phyloP scores from a whole-genome alignment of 116 monocot species.

The Iris pallida region DNA sequence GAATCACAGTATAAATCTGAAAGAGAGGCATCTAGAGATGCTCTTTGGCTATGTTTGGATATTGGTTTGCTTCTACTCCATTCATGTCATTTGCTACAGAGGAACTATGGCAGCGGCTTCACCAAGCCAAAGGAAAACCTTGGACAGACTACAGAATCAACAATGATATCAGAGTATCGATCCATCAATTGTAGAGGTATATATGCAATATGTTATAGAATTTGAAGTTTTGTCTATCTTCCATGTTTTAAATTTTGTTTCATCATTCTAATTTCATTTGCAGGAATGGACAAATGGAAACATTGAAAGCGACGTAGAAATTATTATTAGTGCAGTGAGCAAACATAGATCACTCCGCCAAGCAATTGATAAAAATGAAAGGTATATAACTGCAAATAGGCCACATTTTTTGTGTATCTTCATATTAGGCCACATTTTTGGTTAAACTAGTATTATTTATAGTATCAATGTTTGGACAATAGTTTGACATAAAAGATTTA shows the following conservation, averaged over 20 bases:
- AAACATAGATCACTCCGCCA: constrained; percentile 76
- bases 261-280: no score
- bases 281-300: constrained; percentile 77
- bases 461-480: no score
- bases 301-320: constrained; percentile 60
- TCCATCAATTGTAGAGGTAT: no score
- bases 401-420: no score
- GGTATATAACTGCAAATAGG: no score
- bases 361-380: constrained; percentile 68
- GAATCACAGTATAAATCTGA: constrained; percentile 45
- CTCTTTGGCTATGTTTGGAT: constrained; percentile 88
- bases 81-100: constrained; percentile 97
- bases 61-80: constrained; percentile 86
- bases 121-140: constrained; percentile 33
- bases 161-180: no score
- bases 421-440: no score
- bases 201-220: no score
- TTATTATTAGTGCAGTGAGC: constrained; percentile 50
- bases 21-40: constrained; percentile 48
- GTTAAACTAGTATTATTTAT: no score
- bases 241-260: no score
- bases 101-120: constrained; percentile 97
- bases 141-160: constrained; percentile 57
- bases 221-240: no score
- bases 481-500: no score